Evolutionary conservation across 805 yeast species (phyloP).

Genomic region (Wickerhamiella kurtzmanii): DNA sequence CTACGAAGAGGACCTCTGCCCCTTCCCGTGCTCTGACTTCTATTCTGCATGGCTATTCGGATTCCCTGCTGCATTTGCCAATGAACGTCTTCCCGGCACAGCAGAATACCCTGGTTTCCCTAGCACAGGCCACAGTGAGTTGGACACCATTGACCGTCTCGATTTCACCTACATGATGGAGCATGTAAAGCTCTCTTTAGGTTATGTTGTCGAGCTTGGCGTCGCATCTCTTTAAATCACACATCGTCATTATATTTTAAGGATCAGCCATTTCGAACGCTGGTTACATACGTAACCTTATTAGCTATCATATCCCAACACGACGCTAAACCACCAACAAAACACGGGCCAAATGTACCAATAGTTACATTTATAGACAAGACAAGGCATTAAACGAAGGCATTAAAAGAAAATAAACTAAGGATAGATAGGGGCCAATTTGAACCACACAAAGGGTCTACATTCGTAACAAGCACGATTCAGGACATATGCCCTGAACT

Average conservation of each 20-base stretch:
- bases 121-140: constrained; percentile 51
- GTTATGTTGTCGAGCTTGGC: constrained; percentile 59
- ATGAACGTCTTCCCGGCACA: constrained; percentile 57
- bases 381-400: too few relatives aligned
- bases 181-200: constrained; percentile 65
- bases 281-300: too few relatives aligned
- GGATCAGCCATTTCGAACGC: too few relatives aligned
- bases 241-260: too few relatives aligned
- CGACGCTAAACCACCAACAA: too few relatives aligned
- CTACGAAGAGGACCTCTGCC: constrained; percentile 64
- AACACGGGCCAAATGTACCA: too few relatives aligned
- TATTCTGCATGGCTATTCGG: constrained; percentile 75
- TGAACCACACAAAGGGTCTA: too few relatives aligned
- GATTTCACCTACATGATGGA: constrained; percentile 68
- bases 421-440: too few relatives aligned
- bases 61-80: constrained; percentile 69
- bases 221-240: constrained; percentile 2
- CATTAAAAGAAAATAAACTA: too few relatives aligned
- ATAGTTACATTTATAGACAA: too few relatives aligned
- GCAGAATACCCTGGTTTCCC: constrained; percentile 33
- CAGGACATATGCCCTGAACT: constrained; percentile 1
- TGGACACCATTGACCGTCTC: constrained; percentile 71
- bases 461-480: background rate
- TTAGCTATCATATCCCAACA: too few relatives aligned
- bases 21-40: constrained; percentile 90